Evolutionary conservation across 106 monocot genomes (phyloP).

Genomic region (Phalaenopsis aphrodite): DNA sequence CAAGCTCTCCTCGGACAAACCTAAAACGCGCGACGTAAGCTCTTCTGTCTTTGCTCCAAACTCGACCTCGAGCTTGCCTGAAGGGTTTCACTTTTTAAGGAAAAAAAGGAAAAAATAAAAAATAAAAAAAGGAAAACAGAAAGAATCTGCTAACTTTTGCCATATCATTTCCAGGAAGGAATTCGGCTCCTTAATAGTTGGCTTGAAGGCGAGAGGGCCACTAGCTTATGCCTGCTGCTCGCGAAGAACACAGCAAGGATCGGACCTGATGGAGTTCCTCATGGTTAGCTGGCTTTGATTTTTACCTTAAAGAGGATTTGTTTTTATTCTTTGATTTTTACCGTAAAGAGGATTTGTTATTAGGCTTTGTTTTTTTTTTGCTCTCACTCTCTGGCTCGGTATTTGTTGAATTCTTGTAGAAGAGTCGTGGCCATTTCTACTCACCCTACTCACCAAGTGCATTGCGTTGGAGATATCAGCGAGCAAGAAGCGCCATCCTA

Average conservation of each 20-base stretch:
- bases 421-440: conserved; percentile 77
- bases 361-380: not conserved
- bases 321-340: not conserved
- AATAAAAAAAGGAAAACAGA: not conserved
- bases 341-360: not conserved
- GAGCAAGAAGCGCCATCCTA: conserved; percentile 65
- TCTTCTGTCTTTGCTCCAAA: not conserved
- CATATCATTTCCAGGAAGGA: conserved; percentile 47
- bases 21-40: conserved; percentile 61
- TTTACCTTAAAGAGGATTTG: not conserved
- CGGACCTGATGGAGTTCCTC: conserved; percentile 44
- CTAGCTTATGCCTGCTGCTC: conserved; percentile 60
- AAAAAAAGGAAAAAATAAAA: too few relatives aligned
- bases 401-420: conserved; percentile 29
- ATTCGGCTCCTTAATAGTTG: conserved; percentile 61
- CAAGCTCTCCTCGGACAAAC: conserved; percentile 78
- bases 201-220: conserved; percentile 70
- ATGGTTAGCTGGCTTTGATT: conserved; percentile 19
- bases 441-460: conserved; percentile 61
- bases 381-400: not conserved
- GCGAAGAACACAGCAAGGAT: conserved; percentile 49
- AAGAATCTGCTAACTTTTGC: not conserved
- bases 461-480: conserved; percentile 47
- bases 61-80: too few relatives aligned
- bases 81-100: too few relatives aligned